A percentile compares a stretch with the other conserved stretches of the same genome.
Conservation (phyloP, 108 stramenopile genomes). For the Nannochloropsis gaditana region DNA sequence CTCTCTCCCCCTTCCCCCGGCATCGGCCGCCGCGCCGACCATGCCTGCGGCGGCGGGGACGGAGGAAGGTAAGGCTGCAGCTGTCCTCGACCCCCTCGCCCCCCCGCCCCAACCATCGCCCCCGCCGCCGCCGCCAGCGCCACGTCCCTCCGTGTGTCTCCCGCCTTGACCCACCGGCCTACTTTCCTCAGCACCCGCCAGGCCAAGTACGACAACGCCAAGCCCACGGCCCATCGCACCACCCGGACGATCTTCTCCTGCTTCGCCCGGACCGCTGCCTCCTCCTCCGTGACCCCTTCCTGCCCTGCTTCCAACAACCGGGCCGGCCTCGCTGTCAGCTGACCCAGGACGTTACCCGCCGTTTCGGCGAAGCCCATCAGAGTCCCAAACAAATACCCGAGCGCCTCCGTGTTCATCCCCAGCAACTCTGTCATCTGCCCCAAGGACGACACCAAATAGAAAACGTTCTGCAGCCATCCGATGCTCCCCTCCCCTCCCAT, state of each 20-base stretch:
- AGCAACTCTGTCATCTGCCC: conserved; percentile 13
- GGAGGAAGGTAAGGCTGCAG: no score
- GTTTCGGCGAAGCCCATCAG: background rate
- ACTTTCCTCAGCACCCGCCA: background rate
- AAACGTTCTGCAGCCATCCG: background rate
- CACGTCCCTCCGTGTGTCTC: background rate
- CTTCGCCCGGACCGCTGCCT: background rate
- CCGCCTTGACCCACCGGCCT: background rate
- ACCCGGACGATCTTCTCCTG: background rate
- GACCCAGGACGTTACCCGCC: background rate
- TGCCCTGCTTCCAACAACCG: background rate
- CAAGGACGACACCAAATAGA: background rate
- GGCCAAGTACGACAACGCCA: background rate
- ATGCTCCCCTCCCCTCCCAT: conserved; percentile 18
- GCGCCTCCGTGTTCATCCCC: conserved; percentile 22
- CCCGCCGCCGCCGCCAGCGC: background rate
- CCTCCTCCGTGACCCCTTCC: background rate
- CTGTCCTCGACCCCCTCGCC: no score
- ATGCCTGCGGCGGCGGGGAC: no score
- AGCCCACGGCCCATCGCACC: background rate
- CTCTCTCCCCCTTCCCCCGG: background rate
- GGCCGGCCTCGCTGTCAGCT: background rate
- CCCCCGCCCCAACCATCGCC: background rate
- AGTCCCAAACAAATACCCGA: background rate
- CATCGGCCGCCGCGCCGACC: background rate